Base-by-base conservation (phyloP, 208 protist genomes). In the Leishmania tarentolae region DNA sequence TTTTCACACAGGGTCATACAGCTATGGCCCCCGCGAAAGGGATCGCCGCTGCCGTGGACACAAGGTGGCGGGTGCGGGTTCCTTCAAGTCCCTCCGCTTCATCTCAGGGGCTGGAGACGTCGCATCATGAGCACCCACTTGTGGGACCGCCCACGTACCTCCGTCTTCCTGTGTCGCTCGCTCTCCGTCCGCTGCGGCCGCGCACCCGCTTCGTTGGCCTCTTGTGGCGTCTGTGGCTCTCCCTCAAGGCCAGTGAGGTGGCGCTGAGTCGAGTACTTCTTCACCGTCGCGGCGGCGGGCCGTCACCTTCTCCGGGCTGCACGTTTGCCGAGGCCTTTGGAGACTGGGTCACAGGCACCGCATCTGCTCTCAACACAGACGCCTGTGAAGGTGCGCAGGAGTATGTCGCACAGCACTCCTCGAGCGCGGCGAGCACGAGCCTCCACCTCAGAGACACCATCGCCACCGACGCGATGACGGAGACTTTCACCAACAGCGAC, bases 121-220 rank as follows among this genome's bases (percentile, higher is more conserved):
- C 66, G 66, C 66, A 71, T 19, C 66, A 71, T 35, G 28, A 35
- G 57, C 66, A 71, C 37, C 66, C 44, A 37, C 46, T 13, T n/a
- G 11, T 19, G 24, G 21, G 35, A 71, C 40, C 66, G 24, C 66
- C 40, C 66, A 37, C 69, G 52, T 61, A 69, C 68, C 37, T 76
- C 9, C 15, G 11, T 56, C 80, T 91, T 5, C 91, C 89, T 35
- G 81, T 92, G 46, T 86, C 83, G 0, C 57, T 95, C 15, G 81
- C 84, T 28, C 85, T 95, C 37, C 87, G 88, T 6, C 87, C 89
- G 1, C 79, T 95, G 40, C 87, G 86, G n/a, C 66, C 56, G 6
- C 88, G 89, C 17, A 95, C 92, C 17, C 88, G 89, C 17, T 83
- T 95, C 46, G 84, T 86, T 0, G 92, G 92, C 7, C 68, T 95